Evolutionary conservation across 768 basidiomycete genomes (phyloP).

Genomic region (Naganishia friedmannii): DNA sequence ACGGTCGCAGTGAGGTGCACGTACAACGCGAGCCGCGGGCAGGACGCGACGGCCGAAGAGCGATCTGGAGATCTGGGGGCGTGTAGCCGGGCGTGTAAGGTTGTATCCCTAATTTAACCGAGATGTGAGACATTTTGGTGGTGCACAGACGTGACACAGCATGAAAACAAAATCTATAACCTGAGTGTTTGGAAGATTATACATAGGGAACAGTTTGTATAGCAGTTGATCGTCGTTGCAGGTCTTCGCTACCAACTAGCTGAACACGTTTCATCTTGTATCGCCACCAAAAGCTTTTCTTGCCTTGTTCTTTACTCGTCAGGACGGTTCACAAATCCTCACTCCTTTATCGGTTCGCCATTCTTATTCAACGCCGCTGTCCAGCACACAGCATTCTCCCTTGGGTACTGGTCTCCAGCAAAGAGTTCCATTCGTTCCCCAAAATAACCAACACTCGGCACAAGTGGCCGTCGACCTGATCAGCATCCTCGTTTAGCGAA

Average conservation of each 20-base stretch:
- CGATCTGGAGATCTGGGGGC: not conserved
- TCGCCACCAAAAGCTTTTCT: not conserved
- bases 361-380: slow-evolving; percentile 1
- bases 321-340: not conserved
- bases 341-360: not conserved
- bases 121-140: slow-evolving; percentile 2
- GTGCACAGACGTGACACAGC: slow-evolving; percentile 1
- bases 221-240: not conserved
- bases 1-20: not conserved
- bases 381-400: not conserved
- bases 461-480: no score
- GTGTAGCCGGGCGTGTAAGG: not conserved
- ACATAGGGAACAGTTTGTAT: not conserved
- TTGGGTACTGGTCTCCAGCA: not conserved
- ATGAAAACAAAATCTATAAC: not conserved
- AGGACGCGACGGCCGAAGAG: not conserved
- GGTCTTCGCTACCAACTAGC: no score
- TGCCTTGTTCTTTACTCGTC: not conserved
- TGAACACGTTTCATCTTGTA: not conserved
- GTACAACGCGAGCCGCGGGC: no score
- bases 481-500: not conserved
- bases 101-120: slow-evolving; percentile 4
- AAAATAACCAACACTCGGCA: no score
- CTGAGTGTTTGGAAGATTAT: not conserved
- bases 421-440: not conserved